phyloP scores from a whole-genome alignment of 164 flowering plant genomes.

The Dillenia turbinata region DNA sequence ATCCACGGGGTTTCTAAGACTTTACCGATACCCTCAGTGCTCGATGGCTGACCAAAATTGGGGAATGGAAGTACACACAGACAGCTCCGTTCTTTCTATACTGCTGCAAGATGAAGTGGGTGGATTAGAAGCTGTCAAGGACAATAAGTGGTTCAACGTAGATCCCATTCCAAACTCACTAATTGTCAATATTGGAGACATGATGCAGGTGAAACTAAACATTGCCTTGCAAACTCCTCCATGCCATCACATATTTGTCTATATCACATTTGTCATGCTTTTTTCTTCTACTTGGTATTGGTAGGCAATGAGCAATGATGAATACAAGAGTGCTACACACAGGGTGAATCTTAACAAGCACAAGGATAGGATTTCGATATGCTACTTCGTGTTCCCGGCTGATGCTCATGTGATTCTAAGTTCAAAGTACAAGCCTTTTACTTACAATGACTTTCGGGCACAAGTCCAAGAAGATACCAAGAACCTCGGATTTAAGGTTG shows the following conservation, averaged over 20 bases:
- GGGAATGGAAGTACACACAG: slow-evolving; percentile 61
- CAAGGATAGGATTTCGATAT: slow-evolving; percentile 52
- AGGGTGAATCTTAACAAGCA: slow-evolving; percentile 39
- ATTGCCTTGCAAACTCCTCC: background rate
- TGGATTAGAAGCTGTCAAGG: slow-evolving; percentile 55
- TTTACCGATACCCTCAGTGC: slow-evolving; percentile 46
- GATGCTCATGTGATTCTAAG: slow-evolving; percentile 39
- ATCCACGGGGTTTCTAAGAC: slow-evolving; percentile 36
- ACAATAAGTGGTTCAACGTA: slow-evolving; percentile 41
- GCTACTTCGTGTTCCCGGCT: slow-evolving; percentile 68
- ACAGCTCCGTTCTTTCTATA: slow-evolving; percentile 63
- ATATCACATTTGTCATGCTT: background rate
- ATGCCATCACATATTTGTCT: background rate
- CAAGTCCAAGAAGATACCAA: slow-evolving; percentile 51
- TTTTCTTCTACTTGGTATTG: background rate
- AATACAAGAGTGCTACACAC: slow-evolving; percentile 57
- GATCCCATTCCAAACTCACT: slow-evolving; percentile 40
- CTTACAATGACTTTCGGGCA: slow-evolving; percentile 48
- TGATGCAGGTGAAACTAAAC: slow-evolving; percentile 58
- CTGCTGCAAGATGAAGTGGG: slow-evolving; percentile 48
- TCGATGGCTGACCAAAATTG: background rate
- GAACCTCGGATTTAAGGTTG: slow-evolving; percentile 46
- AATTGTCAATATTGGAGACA: slow-evolving; percentile 69
- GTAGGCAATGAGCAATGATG: slow-evolving; percentile 66
- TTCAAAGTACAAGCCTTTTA: slow-evolving; percentile 59